Base-by-base conservation (phyloP, 768 basidiomycete species). In the Harrya chromipes region DNA sequence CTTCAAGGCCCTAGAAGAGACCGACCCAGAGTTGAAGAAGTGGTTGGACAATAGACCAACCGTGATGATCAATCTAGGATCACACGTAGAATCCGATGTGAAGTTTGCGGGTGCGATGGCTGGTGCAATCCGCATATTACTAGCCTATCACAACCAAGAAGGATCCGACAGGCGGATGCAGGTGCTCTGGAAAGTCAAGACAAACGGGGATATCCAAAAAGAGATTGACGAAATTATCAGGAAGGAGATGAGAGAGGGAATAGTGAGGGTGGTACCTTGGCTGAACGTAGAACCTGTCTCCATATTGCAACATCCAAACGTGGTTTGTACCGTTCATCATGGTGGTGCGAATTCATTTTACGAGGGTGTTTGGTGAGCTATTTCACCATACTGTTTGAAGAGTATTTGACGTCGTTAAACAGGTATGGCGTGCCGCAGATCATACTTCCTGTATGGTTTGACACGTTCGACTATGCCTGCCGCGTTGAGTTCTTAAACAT, bases 351-450 rank as follows among this genome's bases (percentile, higher is more conserved):
- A n/a, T n/a, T n/a, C n/a, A n/a, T n/a, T n/a, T n/a, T n/a, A n/a
- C n/a, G n/a, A n/a, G n/a, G n/a, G n/a, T n/a, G n/a, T n/a, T n/a
- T 52, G 40, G 44, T 46, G 36, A 43, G 42, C 8, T 0, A 16
- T 24, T 31, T 7, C 17, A 29, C 35, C 23, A 31, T 16, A 27
- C 4, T 36, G 16, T 16, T 17, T n/a, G 12, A 20, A 11, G 12
- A 8, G 24, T 6, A 13, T 2, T 7, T 17, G 6, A 7, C 14
- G 8, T 31, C 11, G n/a, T 23, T 20, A n/a, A 16, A 40, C 16
- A 59, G 57, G 46, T 59, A 47, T 35, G 57, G 57, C 1, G 12
- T 46, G 0, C 53, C 52, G 0, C 52, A 51, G n/a, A 36, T 58
- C 8, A 34, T 54, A 14, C 53, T 59, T 14, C 37, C 57, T 1